Evolutionary conservation across 2,329 filamentous ascomycete genomes (phyloP), one percentile per base, ranked within the genome.

Genomic region (Delphinella strobiligena): DNA sequence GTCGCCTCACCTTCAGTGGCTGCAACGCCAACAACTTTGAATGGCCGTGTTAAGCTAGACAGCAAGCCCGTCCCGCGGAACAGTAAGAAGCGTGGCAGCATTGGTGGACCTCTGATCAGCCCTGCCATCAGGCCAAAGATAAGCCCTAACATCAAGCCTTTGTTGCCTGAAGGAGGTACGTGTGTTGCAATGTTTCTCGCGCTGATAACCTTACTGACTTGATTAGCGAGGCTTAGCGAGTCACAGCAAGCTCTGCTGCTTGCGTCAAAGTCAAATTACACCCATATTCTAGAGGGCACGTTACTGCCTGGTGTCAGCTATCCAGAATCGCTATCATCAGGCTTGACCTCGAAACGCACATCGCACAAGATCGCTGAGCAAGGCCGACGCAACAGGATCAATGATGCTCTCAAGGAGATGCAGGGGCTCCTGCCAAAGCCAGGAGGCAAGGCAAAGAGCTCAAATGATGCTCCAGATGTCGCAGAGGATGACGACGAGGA

Each of bases 291-390:
- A 9, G 91, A 96, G 58, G 91, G 91, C 36, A 96, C 87, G 37
- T 80, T 81, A 41, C 77, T 95, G 1, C 88, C 88, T 0, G 89
- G 89, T 10, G 51, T 54, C 12, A 82, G 82, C 1, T 96, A 95
- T 51, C 88, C 89, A 1, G 86, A 83, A 50, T 84, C 88, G 37
- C 70, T 98, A 31, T 93, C 88, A 5, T 93, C 88, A 16, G 94
- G 94, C 48, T 67, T 98, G 18, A 95, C 88, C 0, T 94, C 87
- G 3, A 98, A 98, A 66, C 81, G 89, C 38, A 96, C 91, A 2
- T 94, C 87, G 32, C 91, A 98, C 66, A 98, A 98, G 62, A 85
- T 98, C 49, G 91, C 91, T 14, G 91, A 98, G 62, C 91, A 98
- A 64, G 91, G 91, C 5, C 78, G 91, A 35, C 73, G 91, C 43